Base-by-base conservation (phyloP, 345 rosid genomes). In the Linum usitatissimum region DNA sequence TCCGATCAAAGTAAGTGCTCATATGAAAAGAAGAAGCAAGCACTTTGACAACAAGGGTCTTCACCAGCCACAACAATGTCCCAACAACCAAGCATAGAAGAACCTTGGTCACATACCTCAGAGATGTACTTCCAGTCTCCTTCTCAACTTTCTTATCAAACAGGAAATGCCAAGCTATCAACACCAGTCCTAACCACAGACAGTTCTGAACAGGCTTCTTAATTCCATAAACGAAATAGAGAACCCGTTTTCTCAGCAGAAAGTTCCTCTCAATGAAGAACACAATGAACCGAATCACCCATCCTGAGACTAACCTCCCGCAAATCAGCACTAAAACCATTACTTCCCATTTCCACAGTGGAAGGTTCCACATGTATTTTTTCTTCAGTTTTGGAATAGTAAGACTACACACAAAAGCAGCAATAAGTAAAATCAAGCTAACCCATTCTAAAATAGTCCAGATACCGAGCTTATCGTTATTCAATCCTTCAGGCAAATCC, bases 211-310 rank as follows among this genome's bases (percentile, higher is more conserved):
- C 77, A 38, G 73, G 57, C 18, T 69, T 73, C 70, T 42, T 69
- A 6, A 73, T 4, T n/a, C 77, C 77, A 19, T 73, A 73, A 1
- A 73, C 77, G 28, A 73, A 73, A 49, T 73, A 73, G 18, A 73
- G 8, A 49, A 73, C 73, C 61, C 77, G 31, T 58, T 73, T 73
- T n/a, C 73, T 54, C 53, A 73, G 31, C 13, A 73, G 65, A 40
- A 73, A 73, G 53, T 73, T 73, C 57, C 77, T 69, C 68, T 73
- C 73, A 45, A 73, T 53, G 34, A 73, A 73, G 57, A 73, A 73
- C 31, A 73, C 77, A 51, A 69, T 21, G 8, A 73, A 13, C 57
- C 66, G 61, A 5, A 73, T 73, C 9, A 61, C 68, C 77, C 77
- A 73, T 2, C 77, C 77, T 1, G 77, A 73, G 9, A 73, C 70